Percentiles rank a stretch among this genome's conserved stretches.
These are phyloP conservation scores for Populus tomentosa DNA, from an alignment of 441 rosid genomes.

Conservation along the genomic window DNA sequence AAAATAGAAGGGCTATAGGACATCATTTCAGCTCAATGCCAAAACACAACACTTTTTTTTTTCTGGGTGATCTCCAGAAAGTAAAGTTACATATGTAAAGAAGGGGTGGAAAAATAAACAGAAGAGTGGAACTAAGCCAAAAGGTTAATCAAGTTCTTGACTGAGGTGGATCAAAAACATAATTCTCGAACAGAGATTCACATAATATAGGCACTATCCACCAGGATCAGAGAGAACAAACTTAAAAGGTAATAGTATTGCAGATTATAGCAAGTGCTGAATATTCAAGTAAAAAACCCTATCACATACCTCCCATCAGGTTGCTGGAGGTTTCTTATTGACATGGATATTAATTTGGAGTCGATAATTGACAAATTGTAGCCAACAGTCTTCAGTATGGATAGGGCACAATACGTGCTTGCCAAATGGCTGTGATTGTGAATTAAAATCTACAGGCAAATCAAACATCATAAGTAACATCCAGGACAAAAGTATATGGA, in stretches of 20 bases:
- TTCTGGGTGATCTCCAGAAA: not conserved
- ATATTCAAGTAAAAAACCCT: not conserved
- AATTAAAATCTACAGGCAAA: slow-evolving; percentile 42
- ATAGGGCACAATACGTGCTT: slow-evolving; percentile 84
- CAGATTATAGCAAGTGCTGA: not conserved
- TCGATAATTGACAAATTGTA: slow-evolving; percentile 53
- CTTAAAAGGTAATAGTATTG: not conserved
- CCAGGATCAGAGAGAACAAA: not conserved
- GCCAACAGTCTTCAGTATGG: slow-evolving; percentile 69
- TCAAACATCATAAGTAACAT: not conserved
- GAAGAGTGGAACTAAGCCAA: not conserved
- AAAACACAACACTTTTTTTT: not conserved
- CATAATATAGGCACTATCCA: not conserved
- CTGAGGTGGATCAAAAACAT: not conserved
- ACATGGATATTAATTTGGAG: slow-evolving; percentile 41
- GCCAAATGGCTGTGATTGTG: slow-evolving; percentile 74
- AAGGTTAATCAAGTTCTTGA: not conserved
- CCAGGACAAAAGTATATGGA: not conserved
- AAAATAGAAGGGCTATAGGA: not conserved
- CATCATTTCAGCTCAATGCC: not conserved
- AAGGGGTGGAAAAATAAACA: too few relatives aligned
- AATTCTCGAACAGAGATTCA: not conserved
- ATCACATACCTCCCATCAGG: slow-evolving; percentile 77
- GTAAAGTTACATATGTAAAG: too few relatives aligned
- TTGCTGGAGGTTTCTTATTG: slow-evolving; percentile 86